Base-by-base conservation (phyloP, 371 early-diverging fungal genomes). In the Haplosporangium sp. region DNA sequence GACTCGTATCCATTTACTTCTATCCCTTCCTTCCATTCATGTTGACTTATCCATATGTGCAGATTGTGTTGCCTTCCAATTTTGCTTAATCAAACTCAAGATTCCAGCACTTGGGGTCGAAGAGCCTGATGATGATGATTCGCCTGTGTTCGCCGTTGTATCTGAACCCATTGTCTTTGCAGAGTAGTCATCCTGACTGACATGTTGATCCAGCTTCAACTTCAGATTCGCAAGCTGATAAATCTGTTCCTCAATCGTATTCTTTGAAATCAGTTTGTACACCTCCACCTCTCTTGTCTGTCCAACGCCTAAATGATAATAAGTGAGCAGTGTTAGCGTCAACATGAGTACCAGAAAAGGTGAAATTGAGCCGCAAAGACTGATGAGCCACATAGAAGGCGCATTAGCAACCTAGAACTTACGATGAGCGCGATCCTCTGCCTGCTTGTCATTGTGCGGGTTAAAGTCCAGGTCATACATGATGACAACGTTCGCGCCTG, bases 381-480 rank as follows among this genome's bases (percentile, higher is more conserved):
- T n/a, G n/a, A n/a, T n/a, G n/a, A n/a, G n/a, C n/a, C n/a, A n/a
- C n/a, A n/a, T n/a, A n/a, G n/a, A n/a, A n/a, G n/a, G n/a, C n/a
- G n/a, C n/a, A n/a, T n/a, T n/a, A n/a, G n/a, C n/a, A n/a, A n/a
- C n/a, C n/a, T 11, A n/a, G 6, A 48, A 43, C 83, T 82, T 83
- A 84, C 92, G 90, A 77, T 95, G 96, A 1, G 95, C 95, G 12
- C 96, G 88, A 72, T 95, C 96, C 86, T 95, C 95, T 0, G 97
- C 98, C 84, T 99, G 98, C 40, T 91, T 87, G 81, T 98, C 98
- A 79, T 97, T 97, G 68, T 96, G 96, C 1, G 99, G 98, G 73
- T 98, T 99, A 81, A 93, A 96, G 62, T 98, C 99, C 52, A 93
- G 81, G 70, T 97, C 98, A 77, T 93, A 93, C 60, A 98, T 83